phyloP scores from a whole-genome alignment of 2,329 filamentous ascomycete genomes.

The Aspergillus sp. region DNA sequence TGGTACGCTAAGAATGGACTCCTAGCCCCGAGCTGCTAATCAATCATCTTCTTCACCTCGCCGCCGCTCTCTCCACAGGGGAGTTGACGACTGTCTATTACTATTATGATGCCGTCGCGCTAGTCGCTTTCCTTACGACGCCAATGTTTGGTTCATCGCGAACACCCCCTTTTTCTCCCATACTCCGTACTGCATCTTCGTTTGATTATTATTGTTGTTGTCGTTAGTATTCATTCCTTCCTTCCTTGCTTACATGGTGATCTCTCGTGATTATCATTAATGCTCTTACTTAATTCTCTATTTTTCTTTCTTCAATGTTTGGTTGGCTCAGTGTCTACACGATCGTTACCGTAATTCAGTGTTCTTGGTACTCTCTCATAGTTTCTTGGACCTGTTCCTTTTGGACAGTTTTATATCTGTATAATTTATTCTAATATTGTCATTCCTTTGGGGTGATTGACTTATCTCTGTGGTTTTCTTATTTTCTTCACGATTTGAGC shows the following conservation, averaged over 20 bases:
- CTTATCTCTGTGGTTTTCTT: not conserved
- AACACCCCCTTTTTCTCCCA: not conserved
- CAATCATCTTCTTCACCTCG: not conserved
- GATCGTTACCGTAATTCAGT: slow-evolving; percentile 3
- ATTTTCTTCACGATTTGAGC: not conserved
- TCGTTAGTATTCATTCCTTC: not conserved
- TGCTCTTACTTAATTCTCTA: not conserved
- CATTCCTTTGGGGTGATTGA: slow-evolving; percentile 1
- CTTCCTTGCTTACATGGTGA: slow-evolving; percentile 13
- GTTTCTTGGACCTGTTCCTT: not conserved
- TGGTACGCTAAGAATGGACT: not conserved
- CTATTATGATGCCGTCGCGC: slow-evolving; percentile 4
- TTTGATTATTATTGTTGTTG: not conserved
- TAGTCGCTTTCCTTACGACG: not conserved
- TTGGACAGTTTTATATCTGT: not conserved
- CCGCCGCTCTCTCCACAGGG: slow-evolving; percentile 5
- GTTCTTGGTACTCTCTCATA: not conserved
- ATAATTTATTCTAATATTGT: not conserved
- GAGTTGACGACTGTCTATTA: slow-evolving; percentile 1
- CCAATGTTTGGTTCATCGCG: not conserved
- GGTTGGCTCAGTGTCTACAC: not conserved
- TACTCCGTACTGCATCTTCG: not conserved
- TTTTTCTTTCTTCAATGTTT: not conserved
- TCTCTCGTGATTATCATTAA: not conserved
- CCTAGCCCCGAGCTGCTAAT: slow-evolving; percentile 6